Base-by-base conservation (phyloP, 371 early-diverging fungal genomes). In the Mortierella sp. region DNA sequence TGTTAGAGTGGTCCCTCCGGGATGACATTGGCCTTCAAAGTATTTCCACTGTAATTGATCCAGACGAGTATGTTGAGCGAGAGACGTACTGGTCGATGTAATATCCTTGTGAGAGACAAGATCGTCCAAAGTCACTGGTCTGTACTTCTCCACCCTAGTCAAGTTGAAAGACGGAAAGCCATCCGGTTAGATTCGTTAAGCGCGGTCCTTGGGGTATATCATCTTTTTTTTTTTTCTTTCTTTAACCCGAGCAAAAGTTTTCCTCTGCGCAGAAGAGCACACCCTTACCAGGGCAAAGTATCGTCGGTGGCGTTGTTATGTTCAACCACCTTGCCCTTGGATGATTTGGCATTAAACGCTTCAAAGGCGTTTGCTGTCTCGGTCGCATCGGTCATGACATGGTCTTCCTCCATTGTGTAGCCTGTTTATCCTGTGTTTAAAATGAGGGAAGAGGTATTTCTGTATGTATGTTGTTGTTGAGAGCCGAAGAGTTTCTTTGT, bases 91-190 rank as follows among this genome's bases (percentile, higher is more conserved):
- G 21, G 98, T 98, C 28, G 93, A 89, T 21, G 96, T 96, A 72
- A 99, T 97, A 81, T 98, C 95, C 73, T 93, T 82, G 81, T 98
- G 98, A 31, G 98, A 96, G 21, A 98, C 97, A 64, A 99, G 91
- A 67, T 98, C 98, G 72, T 94, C 94, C 37, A 99, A 88, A 28
- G 89, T 89, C 0, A 90, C 86, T 13, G 98, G 99, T 69, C 99
- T 92, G 88, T 99, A 99, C 84, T 99, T 99, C 86, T 99, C 99
- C 1, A 99, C 97, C 99, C 98, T 93, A 74, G 11, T 11, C 16
- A 10, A 28, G 6, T 34, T 13, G 8, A 46, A 13, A 50, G 69
- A 54, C 55, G 24, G 26, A 9, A 21, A 8, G 54, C n/a, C 24
- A 16, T 26, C 24, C 26, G 26, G 55, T 55, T 24, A 55, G 40